phyloP scores from a whole-genome alignment of 2,329 filamentous ascomycete genomes.

The Cordyceps fumosorosea region DNA sequence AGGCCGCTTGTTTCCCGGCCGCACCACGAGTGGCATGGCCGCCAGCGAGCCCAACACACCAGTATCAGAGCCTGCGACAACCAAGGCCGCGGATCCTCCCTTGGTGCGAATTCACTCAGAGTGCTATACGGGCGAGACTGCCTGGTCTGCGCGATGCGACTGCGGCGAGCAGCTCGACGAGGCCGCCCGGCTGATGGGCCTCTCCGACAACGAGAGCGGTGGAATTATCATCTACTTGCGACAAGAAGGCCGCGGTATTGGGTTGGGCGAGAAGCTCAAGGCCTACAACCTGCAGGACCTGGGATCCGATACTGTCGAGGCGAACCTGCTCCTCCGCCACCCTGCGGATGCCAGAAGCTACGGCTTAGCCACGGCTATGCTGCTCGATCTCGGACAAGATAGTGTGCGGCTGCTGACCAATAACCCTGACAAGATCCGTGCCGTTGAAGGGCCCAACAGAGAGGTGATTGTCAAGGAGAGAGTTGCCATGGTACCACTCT shows the following conservation, averaged over 20 bases:
- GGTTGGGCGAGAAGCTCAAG: conserved; percentile 90
- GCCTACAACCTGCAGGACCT: conserved; percentile 97
- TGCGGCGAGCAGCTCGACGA: conserved; percentile 97
- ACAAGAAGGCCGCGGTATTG: conserved; percentile 93
- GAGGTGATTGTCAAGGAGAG: conserved; percentile 84
- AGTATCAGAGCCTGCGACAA: neutral
- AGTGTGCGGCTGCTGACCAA: conserved; percentile 86
- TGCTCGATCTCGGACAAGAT: conserved; percentile 73
- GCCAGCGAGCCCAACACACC: conserved; percentile 22
- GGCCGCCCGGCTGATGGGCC: conserved; percentile 85
- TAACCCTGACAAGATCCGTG: conserved; percentile 93
- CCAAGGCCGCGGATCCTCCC: conserved; percentile 36
- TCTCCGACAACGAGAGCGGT: conserved; percentile 56
- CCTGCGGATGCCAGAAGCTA: conserved; percentile 94
- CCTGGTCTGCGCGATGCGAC: conserved; percentile 95
- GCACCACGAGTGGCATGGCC: conserved; percentile 64
- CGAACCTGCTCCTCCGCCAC: conserved; percentile 83
- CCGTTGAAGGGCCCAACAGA: conserved; percentile 83
- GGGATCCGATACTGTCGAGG: conserved; percentile 95
- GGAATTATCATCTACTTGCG: conserved; percentile 94
- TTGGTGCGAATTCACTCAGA: conserved; percentile 95
- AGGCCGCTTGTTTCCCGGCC: conserved; percentile 77
- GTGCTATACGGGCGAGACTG: conserved; percentile 97
- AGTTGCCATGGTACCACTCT: conserved; percentile 91
- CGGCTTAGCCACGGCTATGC: conserved; percentile 91